Conservation (phyloP, 1,139 yeast genomes). For the Sugiyamaella sp. region DNA sequence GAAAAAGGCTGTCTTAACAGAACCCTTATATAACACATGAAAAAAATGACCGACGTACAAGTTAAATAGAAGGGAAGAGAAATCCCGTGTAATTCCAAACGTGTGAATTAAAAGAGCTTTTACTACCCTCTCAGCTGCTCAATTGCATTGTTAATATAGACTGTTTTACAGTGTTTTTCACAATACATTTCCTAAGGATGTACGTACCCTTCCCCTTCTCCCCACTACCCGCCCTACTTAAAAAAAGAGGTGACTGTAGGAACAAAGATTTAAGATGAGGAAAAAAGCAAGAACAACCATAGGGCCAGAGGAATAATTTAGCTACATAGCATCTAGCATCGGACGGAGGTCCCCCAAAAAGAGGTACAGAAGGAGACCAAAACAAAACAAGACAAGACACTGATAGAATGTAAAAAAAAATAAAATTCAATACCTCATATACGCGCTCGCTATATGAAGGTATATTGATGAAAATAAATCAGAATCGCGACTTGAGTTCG, state of each 20-base stretch:
- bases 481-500: background rate
- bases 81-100: background rate
- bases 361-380: background rate
- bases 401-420: background rate
- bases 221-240: background rate
- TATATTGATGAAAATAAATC: background rate
- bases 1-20: background rate
- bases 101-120: background rate
- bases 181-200: background rate
- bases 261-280: too few relatives aligned
- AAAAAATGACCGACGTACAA: background rate
- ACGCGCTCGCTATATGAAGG: background rate
- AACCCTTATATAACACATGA: background rate
- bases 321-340: too few relatives aligned
- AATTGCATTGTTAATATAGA: background rate
- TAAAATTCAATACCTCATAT: background rate
- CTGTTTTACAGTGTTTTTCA: background rate
- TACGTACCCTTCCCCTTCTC: background rate
- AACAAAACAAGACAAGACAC: background rate
- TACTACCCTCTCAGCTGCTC: background rate
- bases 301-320: too few relatives aligned
- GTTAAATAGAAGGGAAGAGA: background rate
- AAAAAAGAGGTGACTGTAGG: background rate
- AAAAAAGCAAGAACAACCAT: background rate
- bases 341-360: background rate